Evolutionary conservation across 163 green algal genomes (phyloP).

Genomic region (Prototheca stagnorum): DNA sequence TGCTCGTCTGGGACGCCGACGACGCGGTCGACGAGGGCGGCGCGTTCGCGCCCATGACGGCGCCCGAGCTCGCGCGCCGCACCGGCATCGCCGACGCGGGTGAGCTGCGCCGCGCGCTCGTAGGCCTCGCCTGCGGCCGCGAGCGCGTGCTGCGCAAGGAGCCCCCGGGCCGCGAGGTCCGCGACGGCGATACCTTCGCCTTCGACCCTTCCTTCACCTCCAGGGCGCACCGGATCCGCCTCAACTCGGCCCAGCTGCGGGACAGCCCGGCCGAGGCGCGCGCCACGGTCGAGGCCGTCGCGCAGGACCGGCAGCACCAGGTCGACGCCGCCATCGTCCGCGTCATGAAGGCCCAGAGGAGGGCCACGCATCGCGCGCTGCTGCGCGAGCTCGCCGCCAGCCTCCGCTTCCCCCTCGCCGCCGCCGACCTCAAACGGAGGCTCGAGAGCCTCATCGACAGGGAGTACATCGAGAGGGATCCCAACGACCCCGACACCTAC

Average conservation of each 20-base stretch:
- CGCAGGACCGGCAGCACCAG: constrained; percentile 90
- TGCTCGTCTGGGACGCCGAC: constrained; percentile 61
- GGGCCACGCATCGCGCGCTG: constrained; percentile 82
- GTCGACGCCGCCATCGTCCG: constrained; percentile 95
- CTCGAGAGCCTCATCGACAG: constrained; percentile 97
- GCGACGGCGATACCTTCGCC: constrained; percentile 61
- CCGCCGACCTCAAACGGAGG: constrained; percentile 84
- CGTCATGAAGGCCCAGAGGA: constrained; percentile 84
- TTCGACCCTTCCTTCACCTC: constrained; percentile 76
- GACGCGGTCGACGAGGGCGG: background rate
- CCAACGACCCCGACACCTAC: constrained; percentile 48
- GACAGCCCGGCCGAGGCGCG: constrained; percentile 67
- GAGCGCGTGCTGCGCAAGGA: constrained; percentile 63
- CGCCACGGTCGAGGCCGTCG: constrained; percentile 67
- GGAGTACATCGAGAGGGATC: constrained; percentile 86
- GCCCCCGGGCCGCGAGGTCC: constrained; percentile 69
- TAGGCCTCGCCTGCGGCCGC: constrained; percentile 69
- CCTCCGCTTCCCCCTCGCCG: constrained; percentile 80
- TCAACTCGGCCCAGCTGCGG: constrained; percentile 83
- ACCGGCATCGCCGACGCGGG: constrained; percentile 58
- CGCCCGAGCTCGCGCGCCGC: constrained; percentile 48
- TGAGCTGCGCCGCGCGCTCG: constrained; percentile 80
- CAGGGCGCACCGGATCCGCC: constrained; percentile 74
- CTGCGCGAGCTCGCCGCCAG: constrained; percentile 75
- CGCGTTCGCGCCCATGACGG: constrained; percentile 44